Evolutionary conservation across 202 grass and related monocot genomes (phyloP).

Genomic region (Schoenoplectus triqueter): DNA sequence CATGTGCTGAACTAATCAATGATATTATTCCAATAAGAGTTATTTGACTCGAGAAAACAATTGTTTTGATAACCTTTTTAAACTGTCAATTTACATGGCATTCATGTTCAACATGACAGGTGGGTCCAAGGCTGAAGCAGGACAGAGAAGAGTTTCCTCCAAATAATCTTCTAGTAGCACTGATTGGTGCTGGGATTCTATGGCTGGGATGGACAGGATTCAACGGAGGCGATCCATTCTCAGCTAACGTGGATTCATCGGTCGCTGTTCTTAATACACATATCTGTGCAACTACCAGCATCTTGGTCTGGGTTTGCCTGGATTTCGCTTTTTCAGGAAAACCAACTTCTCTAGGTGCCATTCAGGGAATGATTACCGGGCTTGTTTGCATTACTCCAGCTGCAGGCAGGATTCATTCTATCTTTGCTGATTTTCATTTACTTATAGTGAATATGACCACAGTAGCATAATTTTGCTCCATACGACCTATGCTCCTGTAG

Average conservation of each 20-base stretch:
- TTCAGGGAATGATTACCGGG: conserved; percentile 80
- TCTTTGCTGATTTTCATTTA: neutral
- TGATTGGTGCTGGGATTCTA: conserved; percentile 63
- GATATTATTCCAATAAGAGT: neutral
- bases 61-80: neutral
- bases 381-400: conserved; percentile 72
- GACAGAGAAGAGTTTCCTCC: conserved; percentile 69
- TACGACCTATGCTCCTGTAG: neutral
- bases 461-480: neutral
- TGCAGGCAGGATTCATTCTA: conserved; percentile 45
- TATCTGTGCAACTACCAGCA: conserved; percentile 61
- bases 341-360: conserved; percentile 64
- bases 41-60: neutral
- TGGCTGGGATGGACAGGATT: conserved; percentile 87
- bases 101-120: conserved; percentile 42
- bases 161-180: conserved; percentile 61
- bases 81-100: neutral
- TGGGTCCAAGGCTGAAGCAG: conserved; percentile 64
- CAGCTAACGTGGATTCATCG: conserved; percentile 60
- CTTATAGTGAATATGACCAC: neutral
- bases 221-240: conserved; percentile 70
- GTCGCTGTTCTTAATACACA: conserved; percentile 75
- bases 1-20: neutral
- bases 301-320: conserved; percentile 63
- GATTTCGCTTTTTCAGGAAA: conserved; percentile 76